Evolutionary conservation across 2,329 filamentous ascomycete genomes (phyloP).

Genomic region (Exophiala aquamarina): DNA sequence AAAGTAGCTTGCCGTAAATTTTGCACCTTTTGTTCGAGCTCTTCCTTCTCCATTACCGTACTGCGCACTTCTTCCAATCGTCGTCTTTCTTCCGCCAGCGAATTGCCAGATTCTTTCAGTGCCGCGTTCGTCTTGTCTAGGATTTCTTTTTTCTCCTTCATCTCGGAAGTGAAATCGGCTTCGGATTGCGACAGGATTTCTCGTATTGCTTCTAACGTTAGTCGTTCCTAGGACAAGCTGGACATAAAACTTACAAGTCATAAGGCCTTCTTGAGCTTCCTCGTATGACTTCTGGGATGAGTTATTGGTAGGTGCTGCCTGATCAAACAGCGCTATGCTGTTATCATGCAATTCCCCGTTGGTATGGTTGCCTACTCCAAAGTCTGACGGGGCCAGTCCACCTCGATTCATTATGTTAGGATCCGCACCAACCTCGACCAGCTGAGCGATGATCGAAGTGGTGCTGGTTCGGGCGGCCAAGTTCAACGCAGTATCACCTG

Average conservation of each 20-base stretch:
- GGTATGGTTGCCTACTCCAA: conserved; percentile 73
- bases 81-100: conserved; percentile 74
- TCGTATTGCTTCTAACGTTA: conserved; percentile 66
- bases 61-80: conserved; percentile 69
- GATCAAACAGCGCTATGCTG: conserved; percentile 46
- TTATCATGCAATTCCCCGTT: conserved; percentile 45
- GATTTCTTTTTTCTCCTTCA: conserved; percentile 78
- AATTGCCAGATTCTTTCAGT: conserved; percentile 75
- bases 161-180: conserved; percentile 74
- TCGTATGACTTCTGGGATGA: conserved; percentile 45
- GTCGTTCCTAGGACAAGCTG: conserved; percentile 25
- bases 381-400: conserved; percentile 86
- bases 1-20: conserved; percentile 76
- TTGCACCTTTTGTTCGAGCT: conserved; percentile 66
- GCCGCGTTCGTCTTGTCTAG: conserved; percentile 80
- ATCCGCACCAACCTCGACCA: conserved; percentile 92
- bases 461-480: conserved; percentile 92
- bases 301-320: conserved; percentile 32
- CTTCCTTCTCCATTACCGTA: conserved; percentile 64
- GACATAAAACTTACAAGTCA: conserved; percentile 38
- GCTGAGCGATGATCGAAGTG: conserved; percentile 90
- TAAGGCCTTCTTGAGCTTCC: conserved; percentile 46
- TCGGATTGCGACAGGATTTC: conserved; percentile 78
- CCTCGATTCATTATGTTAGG: conserved; percentile 89
- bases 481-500: conserved; percentile 91